Evolutionary conservation across 164 flowering plant genomes (phyloP).

Genomic region (Kingdonia uniflora): DNA sequence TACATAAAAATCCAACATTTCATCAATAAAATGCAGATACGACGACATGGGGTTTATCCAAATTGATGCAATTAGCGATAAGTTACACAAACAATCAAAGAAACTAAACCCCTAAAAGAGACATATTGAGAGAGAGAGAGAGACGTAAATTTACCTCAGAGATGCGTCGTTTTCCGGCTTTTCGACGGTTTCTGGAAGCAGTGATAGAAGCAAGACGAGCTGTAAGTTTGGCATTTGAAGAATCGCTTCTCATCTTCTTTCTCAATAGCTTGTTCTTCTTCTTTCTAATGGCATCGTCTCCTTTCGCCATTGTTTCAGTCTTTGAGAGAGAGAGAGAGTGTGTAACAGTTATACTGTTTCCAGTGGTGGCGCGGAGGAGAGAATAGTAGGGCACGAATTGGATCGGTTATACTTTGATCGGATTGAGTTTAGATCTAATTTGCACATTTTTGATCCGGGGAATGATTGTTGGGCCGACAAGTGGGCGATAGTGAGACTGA

Average conservation of each 20-base stretch:
- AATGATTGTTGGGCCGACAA: neutral
- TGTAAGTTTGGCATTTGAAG: constrained; percentile 38
- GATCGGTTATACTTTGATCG: constrained; percentile 30
- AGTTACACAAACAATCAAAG: too few species aligned
- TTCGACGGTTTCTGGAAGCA: constrained; percentile 86
- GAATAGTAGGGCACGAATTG: constrained; percentile 10
- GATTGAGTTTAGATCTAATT: too few species aligned
- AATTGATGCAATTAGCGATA: too few species aligned
- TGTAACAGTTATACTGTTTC: constrained; percentile 34
- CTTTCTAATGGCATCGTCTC: constrained; percentile 45
- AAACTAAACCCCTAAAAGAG: too few species aligned
- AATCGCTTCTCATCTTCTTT: constrained; percentile 34
- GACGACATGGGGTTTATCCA: too few species aligned
- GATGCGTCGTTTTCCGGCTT: constrained; percentile 66
- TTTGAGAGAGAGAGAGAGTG: constrained; percentile 2
- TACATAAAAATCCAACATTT: too few species aligned
- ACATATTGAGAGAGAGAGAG: too few species aligned
- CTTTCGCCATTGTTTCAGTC: constrained; percentile 46
- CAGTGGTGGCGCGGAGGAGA: constrained; percentile 75
- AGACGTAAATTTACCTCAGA: constrained; percentile 64
- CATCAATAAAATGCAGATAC: too few species aligned
- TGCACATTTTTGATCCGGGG: too few species aligned
- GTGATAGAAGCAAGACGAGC: constrained; percentile 72
- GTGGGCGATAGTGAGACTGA: neutral
- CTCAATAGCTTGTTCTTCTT: constrained; percentile 59